These are phyloP conservation scores for Pinus taeda DNA, from an alignment of 75 land plant species.

Conservation along the genomic window DNA sequence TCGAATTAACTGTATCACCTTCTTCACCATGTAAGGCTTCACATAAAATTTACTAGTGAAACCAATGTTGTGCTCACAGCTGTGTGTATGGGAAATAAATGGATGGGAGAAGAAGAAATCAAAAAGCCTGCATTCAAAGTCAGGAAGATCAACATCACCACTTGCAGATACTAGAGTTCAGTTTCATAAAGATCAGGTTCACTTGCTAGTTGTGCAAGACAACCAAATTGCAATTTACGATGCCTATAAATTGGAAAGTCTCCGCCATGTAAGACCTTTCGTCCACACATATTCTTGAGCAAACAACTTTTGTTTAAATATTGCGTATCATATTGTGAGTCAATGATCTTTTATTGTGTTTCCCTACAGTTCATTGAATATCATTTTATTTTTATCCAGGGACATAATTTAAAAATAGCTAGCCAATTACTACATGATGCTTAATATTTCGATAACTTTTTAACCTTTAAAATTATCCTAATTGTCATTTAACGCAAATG, in stretches of 20 bases:
- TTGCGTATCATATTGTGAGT: too few relatives aligned
- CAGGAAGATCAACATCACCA: slow-evolving; percentile 33
- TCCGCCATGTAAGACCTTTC: slow-evolving; percentile 33
- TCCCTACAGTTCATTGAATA: too few relatives aligned
- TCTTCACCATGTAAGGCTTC: neutral
- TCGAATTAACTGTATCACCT: neutral
- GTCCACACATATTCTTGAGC: neutral
- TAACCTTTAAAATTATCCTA: neutral
- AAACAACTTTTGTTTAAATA: neutral
- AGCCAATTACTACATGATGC: neutral
- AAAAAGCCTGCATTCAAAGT: slow-evolving; percentile 35
- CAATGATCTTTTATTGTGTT: too few relatives aligned
- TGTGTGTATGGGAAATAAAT: slow-evolving; percentile 68
- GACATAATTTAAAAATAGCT: too few relatives aligned
- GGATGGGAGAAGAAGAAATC: slow-evolving; percentile 69
- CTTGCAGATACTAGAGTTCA: slow-evolving; percentile 51
- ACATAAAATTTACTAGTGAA: neutral
- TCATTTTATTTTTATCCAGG: too few relatives aligned
- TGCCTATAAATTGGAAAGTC: slow-evolving; percentile 40
- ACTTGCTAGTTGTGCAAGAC: slow-evolving; percentile 46
- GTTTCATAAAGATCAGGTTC: slow-evolving; percentile 54
- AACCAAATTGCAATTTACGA: slow-evolving; percentile 58
- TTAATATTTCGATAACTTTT: neutral
- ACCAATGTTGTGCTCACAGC: slow-evolving; percentile 30
- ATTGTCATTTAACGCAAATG: too few relatives aligned